phyloP scores from a whole-genome alignment of 192 early-diverging fungal species.

The Backusella tuberculispora region DNA sequence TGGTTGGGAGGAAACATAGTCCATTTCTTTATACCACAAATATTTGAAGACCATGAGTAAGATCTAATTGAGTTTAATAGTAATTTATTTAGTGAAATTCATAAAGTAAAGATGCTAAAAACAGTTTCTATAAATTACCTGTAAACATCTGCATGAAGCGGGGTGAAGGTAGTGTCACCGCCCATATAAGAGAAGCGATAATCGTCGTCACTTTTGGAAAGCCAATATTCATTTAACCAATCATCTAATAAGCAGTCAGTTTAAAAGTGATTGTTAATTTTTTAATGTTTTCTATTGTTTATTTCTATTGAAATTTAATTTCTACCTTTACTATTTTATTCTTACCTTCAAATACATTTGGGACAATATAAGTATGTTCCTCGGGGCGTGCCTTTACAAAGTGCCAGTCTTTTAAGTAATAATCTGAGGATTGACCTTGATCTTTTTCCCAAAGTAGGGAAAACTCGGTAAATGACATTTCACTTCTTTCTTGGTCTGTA shows the following conservation, averaged over 20 bases:
- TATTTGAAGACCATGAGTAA: slow-evolving; percentile 78
- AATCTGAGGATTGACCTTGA: not conserved
- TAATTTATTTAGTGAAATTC: not conserved
- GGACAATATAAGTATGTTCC: slow-evolving; percentile 46
- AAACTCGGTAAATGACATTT: slow-evolving; percentile 61
- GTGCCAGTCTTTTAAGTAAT: slow-evolving; percentile 79
- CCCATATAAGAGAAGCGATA: slow-evolving; percentile 79
- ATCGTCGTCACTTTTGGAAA: slow-evolving; percentile 60
- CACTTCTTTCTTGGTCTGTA: slow-evolving; percentile 63
- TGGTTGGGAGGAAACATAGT: slow-evolving; percentile 69
- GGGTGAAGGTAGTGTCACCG: slow-evolving; percentile 70
- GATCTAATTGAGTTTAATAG: slow-evolving; percentile 39
- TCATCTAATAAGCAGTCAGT: slow-evolving; percentile 48
- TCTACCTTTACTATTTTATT: not conserved
- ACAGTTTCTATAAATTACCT: slow-evolving; percentile 36
- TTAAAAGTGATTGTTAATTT: not conserved
- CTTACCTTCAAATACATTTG: slow-evolving; percentile 51
- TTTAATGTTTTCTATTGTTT: not conserved
- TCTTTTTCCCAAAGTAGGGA: slow-evolving; percentile 52
- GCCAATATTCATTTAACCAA: slow-evolving; percentile 74
- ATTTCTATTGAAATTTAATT: not conserved
- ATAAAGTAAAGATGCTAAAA: not conserved
- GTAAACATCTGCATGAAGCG: slow-evolving; percentile 79
- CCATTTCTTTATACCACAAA: slow-evolving; percentile 74
- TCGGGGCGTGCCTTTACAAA: slow-evolving; percentile 52